Evolutionary conservation across 2,329 filamentous ascomycete species (phyloP), one percentile per base, ranked within the genome.

Genomic region (Nannizzia gypsea): DNA sequence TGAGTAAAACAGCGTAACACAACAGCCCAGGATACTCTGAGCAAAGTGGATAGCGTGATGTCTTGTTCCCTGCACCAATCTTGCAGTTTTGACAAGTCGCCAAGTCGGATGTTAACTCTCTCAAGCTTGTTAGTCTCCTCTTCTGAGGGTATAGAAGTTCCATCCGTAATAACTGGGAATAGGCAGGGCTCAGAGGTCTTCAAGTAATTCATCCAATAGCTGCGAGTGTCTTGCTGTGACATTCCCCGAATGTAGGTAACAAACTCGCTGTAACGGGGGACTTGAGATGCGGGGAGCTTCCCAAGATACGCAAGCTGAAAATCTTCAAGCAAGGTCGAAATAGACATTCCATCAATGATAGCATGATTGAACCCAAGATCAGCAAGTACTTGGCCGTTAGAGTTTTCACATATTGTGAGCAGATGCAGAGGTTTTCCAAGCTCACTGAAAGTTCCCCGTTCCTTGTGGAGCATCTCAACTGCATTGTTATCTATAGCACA

Each of bases 21-120:
- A 20, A 82, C 70, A 1, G 76, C 77, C 81, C 81, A 83, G 0
- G 74, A 73, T 28, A 79, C 72, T 58, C 81, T 79, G 0, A 83
- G 71, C 1, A 82, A 64, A 36, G 75, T 79, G 0, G 80, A 77
- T 0, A 78, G 62, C 0, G 80, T 83, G 5, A 69, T 59, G 3
- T 61, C 64, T 20, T 64, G 63, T 1, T 62, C 13, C 2, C 57
- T 58, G 15, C 66, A 64, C 3, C 64, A 63, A 6, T 72, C 59
- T 4, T 66, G 9, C 78, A 70, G 66, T 3, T 50, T 17, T 1
- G 56, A 20, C 9, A 48, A 17, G n/a, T 24, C 15, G n/a, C n/a
- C 38, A 69, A 58, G 26, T 3, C 8, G 20, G 15, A 31, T 58
- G 6, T 44, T 15, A 15, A 48, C 40, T 15, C 28, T 22, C 66